phyloP scores from a whole-genome alignment of 306 rosid species.

The Morella rubra region DNA sequence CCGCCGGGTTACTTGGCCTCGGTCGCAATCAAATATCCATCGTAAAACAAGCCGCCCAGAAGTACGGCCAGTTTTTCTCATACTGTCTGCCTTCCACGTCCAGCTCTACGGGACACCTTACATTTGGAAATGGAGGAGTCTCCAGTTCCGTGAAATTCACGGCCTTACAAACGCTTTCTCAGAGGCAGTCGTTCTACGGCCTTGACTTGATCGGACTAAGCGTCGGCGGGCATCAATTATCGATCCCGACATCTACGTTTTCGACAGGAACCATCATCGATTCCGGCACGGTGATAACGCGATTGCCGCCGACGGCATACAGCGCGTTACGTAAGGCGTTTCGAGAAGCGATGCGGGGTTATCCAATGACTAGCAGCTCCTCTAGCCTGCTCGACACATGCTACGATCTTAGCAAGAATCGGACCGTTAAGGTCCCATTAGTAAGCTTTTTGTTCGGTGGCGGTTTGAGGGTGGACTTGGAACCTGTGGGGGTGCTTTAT shows the following conservation, averaged over 20 bases:
- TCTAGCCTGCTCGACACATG: slow-evolving; percentile 63
- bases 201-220: slow-evolving; percentile 38
- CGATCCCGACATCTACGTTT: slow-evolving; percentile 41
- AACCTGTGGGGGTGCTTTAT: slow-evolving; percentile 28
- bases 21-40: slow-evolving; percentile 66
- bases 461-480: slow-evolving; percentile 31
- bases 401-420: slow-evolving; percentile 43
- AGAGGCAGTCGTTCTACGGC: slow-evolving; percentile 42
- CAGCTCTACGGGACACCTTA: slow-evolving; percentile 51
- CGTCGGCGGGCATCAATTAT: slow-evolving; percentile 36
- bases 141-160: slow-evolving; percentile 46
- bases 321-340: slow-evolving; percentile 33
- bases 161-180: slow-evolving; percentile 33
- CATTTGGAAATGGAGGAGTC: slow-evolving; percentile 24
- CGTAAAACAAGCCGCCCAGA: slow-evolving; percentile 55
- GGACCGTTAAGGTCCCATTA: slow-evolving; percentile 29
- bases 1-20: slow-evolving; percentile 78
- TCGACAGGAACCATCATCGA: slow-evolving; percentile 54
- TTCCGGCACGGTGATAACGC: slow-evolving; percentile 70
- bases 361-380: slow-evolving; percentile 20
- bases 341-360: slow-evolving; percentile 39
- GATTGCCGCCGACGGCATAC: slow-evolving; percentile 64
- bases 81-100: slow-evolving; percentile 70
- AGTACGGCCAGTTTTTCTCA: slow-evolving; percentile 52
- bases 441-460: slow-evolving; percentile 39